A percentile compares a stretch with the other conserved stretches of the same genome.
Evolutionary conservation across 768 basidiomycete genomes (phyloP).

Genomic region (Kwoniella botswanensis): DNA sequence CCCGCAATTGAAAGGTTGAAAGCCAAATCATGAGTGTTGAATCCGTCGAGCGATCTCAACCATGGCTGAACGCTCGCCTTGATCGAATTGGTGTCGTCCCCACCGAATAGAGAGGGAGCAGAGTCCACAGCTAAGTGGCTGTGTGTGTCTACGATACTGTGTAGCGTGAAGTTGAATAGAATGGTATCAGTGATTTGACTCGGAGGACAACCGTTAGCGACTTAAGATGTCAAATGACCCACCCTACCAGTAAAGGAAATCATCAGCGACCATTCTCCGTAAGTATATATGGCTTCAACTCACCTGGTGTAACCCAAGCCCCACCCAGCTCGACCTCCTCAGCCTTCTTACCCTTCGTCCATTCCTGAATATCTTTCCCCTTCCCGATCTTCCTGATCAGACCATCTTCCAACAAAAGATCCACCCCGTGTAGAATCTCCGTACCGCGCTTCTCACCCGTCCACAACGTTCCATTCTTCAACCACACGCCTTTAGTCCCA

Average conservation of each 20-base stretch:
- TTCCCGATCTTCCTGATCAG: conserved; percentile 67
- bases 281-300: background rate
- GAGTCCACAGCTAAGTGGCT: conserved; percentile 79
- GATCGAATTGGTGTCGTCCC: conserved; percentile 68
- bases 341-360: conserved; percentile 54
- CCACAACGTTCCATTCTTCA: conserved; percentile 79
- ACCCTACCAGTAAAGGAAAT: background rate
- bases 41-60: conserved; percentile 79
- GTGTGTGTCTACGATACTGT: conserved; percentile 67
- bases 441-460: conserved; percentile 70
- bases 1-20: conserved; percentile 78
- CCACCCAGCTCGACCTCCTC: conserved; percentile 67
- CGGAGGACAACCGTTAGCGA: background rate
- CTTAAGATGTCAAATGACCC: background rate
- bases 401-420: conserved; percentile 70
- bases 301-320: conserved; percentile 77
- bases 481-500: conserved; percentile 65
- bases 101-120: conserved; percentile 64
- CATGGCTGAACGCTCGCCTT: conserved; percentile 66
- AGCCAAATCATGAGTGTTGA: conserved; percentile 82
- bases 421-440: conserved; percentile 65
- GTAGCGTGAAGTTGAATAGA: background rate
- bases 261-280: background rate
- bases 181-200: background rate
- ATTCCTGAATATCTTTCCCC: conserved; percentile 62